These are phyloP conservation scores for Pseudogymnoascus sp. DNA, from an alignment of 2,329 filamentous ascomycete genomes.

Conservation along the genomic window DNA sequence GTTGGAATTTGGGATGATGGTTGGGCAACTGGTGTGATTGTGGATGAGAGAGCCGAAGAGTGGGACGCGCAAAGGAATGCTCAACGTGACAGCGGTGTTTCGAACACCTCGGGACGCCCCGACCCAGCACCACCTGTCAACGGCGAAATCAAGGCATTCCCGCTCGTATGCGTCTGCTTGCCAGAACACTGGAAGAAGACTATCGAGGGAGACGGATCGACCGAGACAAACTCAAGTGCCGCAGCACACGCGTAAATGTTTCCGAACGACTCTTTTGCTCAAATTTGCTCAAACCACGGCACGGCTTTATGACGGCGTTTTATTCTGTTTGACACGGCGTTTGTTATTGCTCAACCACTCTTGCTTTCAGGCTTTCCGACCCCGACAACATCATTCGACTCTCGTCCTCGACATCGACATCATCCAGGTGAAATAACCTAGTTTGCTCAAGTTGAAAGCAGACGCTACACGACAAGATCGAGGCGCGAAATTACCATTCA, in stretches of 20 bases:
- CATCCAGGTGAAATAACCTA: neutral
- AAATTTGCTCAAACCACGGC: constrained; percentile 5
- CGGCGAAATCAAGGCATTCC: constrained; percentile 95
- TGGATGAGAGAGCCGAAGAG: constrained; percentile 77
- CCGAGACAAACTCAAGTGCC: constrained; percentile 49
- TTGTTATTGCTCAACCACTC: constrained; percentile 1
- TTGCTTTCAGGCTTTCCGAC: neutral
- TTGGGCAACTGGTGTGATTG: constrained; percentile 87
- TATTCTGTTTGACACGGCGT: constrained; percentile 8
- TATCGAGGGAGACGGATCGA: constrained; percentile 78
- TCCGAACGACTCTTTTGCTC: neutral
- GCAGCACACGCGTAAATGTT: constrained; percentile 13
- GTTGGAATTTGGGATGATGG: constrained; percentile 99
- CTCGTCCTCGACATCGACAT: neutral
- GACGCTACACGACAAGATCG: neutral
- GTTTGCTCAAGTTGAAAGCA: neutral
- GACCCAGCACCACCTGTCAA: constrained; percentile 56
- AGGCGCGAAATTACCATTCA: neutral
- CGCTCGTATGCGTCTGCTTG: constrained; percentile 88
- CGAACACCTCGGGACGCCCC: constrained; percentile 60
- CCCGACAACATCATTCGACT: neutral
- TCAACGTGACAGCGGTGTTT: constrained; percentile 90
- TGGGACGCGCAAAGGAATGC: constrained; percentile 70
- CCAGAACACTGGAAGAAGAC: constrained; percentile 96
- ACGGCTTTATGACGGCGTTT: constrained; percentile 8